phyloP scores from a whole-genome alignment of 192 early-diverging fungal species.

The Podila clonocystis region DNA sequence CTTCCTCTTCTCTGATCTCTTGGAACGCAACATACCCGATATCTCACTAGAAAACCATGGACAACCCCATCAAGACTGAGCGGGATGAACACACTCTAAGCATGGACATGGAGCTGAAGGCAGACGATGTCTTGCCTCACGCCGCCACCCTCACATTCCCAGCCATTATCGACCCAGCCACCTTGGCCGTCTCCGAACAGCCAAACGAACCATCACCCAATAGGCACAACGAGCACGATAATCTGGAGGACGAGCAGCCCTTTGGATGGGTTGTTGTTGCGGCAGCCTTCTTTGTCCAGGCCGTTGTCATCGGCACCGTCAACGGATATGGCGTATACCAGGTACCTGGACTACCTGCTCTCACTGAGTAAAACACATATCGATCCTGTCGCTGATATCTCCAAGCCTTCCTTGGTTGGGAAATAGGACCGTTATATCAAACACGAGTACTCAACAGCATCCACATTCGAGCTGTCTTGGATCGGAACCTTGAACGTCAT shows the following conservation, averaged over 20 bases:
- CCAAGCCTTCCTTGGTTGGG: not conserved
- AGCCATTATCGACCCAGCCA: no score
- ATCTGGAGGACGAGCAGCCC: constrained; percentile 33
- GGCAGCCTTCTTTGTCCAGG: constrained; percentile 59
- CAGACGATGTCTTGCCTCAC: no score
- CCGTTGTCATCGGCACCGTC: constrained; percentile 62
- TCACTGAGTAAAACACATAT: not conserved
- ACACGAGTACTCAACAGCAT: constrained; percentile 43
- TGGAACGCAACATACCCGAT: no score
- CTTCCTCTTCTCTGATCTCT: not conserved
- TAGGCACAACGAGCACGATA: not conserved
- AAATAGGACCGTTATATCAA: constrained; percentile 34
- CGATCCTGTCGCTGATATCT: constrained; percentile 22
- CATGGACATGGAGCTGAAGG: no score
- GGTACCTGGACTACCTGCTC: constrained; percentile 9
- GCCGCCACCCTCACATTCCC: no score
- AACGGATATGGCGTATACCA: constrained; percentile 66
- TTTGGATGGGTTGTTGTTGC: constrained; percentile 64
- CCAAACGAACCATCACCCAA: no score
- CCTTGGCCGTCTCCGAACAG: no score
- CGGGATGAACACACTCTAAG: no score
- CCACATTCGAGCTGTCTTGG: constrained; percentile 59
- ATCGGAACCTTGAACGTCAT: constrained; percentile 61
- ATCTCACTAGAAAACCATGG: no score
- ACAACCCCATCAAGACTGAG: no score